phyloP scores from a whole-genome alignment of 225 moss, liverwort and hornwort species.

The Sphagnum contortum region DNA sequence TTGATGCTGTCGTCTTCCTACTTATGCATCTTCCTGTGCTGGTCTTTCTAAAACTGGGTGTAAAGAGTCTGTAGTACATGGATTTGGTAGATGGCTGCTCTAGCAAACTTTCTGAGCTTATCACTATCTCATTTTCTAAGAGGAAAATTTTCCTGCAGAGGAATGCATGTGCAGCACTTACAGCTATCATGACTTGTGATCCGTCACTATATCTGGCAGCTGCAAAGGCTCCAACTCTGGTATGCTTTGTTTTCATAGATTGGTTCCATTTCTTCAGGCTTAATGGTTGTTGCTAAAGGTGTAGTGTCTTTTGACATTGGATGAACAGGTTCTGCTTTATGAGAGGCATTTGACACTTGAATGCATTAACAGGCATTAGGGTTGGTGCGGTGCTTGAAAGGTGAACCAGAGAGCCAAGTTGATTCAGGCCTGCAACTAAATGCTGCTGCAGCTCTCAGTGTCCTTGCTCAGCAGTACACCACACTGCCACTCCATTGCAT shows the following conservation, averaged over 20 bases:
- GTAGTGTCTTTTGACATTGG: too few species aligned
- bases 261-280: too few species aligned
- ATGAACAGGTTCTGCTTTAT: too few species aligned
- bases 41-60: too few species aligned
- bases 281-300: too few species aligned
- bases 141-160: slow-evolving; percentile 9
- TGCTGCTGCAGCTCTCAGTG: slow-evolving; percentile 45
- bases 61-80: too few species aligned
- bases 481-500: too few species aligned
- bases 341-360: too few species aligned
- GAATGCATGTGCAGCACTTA: slow-evolving; percentile 49
- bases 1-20: too few species aligned
- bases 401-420: slow-evolving; percentile 19
- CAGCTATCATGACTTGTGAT: slow-evolving; percentile 46
- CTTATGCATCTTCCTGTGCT: too few species aligned
- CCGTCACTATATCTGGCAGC: slow-evolving; percentile 41
- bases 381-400: slow-evolving; percentile 37
- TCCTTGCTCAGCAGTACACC: slow-evolving; percentile 40
- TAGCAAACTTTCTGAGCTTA: neutral
- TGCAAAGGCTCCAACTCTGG: slow-evolving; percentile 46
- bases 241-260: slow-evolving; percentile 6
- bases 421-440: slow-evolving; percentile 47
- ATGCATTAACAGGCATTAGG: slow-evolving; percentile 25
- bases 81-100: neutral
- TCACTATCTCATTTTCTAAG: too few species aligned